Evolutionary conservation across 805 yeast genomes (phyloP).

Genomic region (Pichia paraexigua): DNA sequence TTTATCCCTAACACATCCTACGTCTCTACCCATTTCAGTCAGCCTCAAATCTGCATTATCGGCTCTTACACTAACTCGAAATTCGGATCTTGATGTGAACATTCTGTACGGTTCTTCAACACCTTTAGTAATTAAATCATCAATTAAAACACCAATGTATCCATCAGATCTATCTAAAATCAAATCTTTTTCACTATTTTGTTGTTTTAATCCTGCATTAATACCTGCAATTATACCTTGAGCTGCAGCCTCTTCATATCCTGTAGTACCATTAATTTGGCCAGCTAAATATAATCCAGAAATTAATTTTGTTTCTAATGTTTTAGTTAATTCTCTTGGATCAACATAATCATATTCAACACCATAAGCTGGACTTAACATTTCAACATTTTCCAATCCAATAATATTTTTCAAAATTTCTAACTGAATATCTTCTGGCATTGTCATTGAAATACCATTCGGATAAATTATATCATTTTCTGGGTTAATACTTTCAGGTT

Average conservation of each 20-base stretch:
- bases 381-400: conserved; percentile 81
- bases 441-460: conserved; percentile 90
- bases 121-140: conserved; percentile 91
- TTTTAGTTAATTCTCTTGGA: conserved; percentile 73
- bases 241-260: conserved; percentile 97
- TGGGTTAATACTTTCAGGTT: conserved; percentile 83
- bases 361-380: conserved; percentile 97
- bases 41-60: conserved; percentile 90
- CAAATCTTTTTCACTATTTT: conserved; percentile 28
- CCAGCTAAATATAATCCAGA: conserved; percentile 86
- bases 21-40: conserved; percentile 55
- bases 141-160: conserved; percentile 85
- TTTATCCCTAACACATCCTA: conserved; percentile 58
- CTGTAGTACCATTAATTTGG: conserved; percentile 97
- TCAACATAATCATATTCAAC: conserved; percentile 96
- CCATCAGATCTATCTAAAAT: conserved; percentile 71
- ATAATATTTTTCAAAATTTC: conserved; percentile 68
- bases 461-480: conserved; percentile 80
- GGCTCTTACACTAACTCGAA: conserved; percentile 79
- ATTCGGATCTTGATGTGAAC: conserved; percentile 96
- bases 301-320: conserved; percentile 75
- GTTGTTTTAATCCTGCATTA: conserved; percentile 69
- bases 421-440: conserved; percentile 90
- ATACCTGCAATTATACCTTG: conserved; percentile 95
- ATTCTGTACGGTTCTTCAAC: conserved; percentile 95